Conservation (phyloP, 2,329 filamentous ascomycete species). For the Fusarium sp. region DNA sequence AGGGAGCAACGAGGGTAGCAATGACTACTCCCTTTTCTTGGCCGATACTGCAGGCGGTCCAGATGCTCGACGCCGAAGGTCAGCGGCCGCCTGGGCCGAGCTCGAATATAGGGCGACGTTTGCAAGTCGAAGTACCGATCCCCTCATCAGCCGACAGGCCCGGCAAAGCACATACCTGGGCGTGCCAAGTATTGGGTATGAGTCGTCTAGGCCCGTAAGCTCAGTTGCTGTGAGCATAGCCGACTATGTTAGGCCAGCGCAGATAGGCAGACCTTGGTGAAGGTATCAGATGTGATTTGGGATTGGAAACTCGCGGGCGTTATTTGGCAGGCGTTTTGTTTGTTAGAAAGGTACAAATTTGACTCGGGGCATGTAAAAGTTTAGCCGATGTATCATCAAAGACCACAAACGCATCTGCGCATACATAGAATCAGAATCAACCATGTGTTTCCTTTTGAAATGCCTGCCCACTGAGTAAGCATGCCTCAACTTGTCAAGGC, state of each 20-base stretch:
- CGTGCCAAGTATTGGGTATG: conserved; percentile 16
- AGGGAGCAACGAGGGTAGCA: conserved; percentile 11
- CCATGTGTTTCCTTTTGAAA: conserved; percentile 8
- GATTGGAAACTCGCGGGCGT: conserved; percentile 8
- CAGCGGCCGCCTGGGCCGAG: conserved; percentile 36
- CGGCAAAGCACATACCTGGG: conserved; percentile 31
- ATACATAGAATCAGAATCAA: conserved; percentile 9
- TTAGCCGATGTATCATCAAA: not conserved
- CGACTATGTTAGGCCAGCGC: conserved; percentile 34
- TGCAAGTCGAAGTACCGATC: conserved; percentile 17
- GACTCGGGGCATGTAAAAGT: not conserved
- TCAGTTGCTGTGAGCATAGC: conserved; percentile 31
- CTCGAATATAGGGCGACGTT: conserved; percentile 22
- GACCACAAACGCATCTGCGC: conserved; percentile 2
- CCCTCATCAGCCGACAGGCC: conserved; percentile 12
- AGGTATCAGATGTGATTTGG: not conserved
- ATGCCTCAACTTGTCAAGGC: not conserved
- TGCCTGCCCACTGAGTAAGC: not conserved
- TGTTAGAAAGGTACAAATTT: conserved; percentile 9
- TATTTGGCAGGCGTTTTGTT: conserved; percentile 18
- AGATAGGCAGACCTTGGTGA: conserved; percentile 24
- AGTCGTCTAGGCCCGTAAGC: conserved; percentile 23
- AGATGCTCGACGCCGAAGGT: conserved; percentile 17
- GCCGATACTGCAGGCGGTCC: conserved; percentile 27
- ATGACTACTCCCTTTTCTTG: conserved; percentile 44